phyloP scores from a whole-genome alignment of 129 eudicot genomes.

The Tagetes patula region DNA sequence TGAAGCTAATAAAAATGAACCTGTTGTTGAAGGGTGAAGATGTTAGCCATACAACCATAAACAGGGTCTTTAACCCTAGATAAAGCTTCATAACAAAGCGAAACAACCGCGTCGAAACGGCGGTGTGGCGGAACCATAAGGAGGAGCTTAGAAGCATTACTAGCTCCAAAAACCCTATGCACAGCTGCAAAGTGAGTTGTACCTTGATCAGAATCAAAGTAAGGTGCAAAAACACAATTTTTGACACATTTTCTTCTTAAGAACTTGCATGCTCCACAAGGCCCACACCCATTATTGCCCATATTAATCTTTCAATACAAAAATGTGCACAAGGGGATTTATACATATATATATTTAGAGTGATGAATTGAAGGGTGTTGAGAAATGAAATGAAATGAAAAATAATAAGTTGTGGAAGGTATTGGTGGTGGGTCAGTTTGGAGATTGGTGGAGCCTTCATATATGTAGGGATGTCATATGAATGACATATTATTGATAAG shows the following conservation, averaged over 20 bases:
- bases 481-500: constrained; percentile 13
- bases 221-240: constrained; percentile 38
- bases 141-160: constrained; percentile 69
- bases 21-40: constrained; percentile 76
- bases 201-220: constrained; percentile 41
- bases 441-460: constrained; percentile 3
- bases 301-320: constrained; percentile 12
- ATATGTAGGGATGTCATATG: constrained; percentile 24
- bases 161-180: constrained; percentile 78
- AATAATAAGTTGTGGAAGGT: background rate
- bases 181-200: constrained; percentile 77
- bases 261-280: constrained; percentile 45
- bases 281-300: constrained; percentile 35
- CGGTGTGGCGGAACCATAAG: constrained; percentile 47
- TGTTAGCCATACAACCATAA: constrained; percentile 66
- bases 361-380: background rate
- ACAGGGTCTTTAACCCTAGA: constrained; percentile 75
- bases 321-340: background rate
- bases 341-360: background rate
- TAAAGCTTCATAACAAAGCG: constrained; percentile 70
- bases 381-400: no score
- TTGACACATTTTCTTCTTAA: constrained; percentile 36
- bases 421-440: constrained; percentile 25
- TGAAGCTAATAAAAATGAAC: constrained; percentile 13
- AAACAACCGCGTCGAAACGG: constrained; percentile 65